phyloP scores from a whole-genome alignment of 2,329 filamentous ascomycete species.

The Aureobasidium sp. region DNA sequence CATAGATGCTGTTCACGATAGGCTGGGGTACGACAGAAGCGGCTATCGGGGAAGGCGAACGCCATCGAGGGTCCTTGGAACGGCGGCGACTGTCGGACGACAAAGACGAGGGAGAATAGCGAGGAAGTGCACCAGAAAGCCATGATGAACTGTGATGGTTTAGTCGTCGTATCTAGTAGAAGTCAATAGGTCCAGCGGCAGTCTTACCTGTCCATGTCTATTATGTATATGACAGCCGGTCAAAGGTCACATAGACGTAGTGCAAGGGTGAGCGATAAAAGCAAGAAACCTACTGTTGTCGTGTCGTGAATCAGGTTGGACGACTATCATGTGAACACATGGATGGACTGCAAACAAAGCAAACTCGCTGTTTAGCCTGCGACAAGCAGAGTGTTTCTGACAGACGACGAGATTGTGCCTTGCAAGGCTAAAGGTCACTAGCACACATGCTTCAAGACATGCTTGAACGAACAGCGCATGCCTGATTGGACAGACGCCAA shows the following conservation, averaged over 20 bases:
- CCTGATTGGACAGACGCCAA: not conserved
- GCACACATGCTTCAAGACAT: not conserved
- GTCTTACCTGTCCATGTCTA: conserved; percentile 10
- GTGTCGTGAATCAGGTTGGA: not conserved
- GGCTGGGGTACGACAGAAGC: conserved; percentile 31
- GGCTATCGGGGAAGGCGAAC: conserved; percentile 27
- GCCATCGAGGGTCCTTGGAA: conserved; percentile 27
- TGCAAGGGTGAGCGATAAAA: not conserved
- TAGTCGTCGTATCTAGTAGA: not conserved
- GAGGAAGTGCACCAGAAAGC: conserved; percentile 9
- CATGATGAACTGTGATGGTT: conserved; percentile 14
- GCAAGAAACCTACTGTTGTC: not conserved
- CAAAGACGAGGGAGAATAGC: conserved; percentile 8
- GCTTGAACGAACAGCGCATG: not conserved
- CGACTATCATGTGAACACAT: conserved; percentile 13
- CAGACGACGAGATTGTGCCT: not conserved
- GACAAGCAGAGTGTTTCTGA: not conserved
- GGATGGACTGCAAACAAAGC: conserved; percentile 9
- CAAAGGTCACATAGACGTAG: not conserved
- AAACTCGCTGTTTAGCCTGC: not conserved
- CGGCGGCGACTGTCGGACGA: conserved; percentile 5
- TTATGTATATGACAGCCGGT: not conserved
- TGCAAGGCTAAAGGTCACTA: too few relatives aligned
- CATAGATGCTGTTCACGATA: conserved; percentile 28
- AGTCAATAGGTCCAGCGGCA: not conserved